A percentile compares a stretch with the other conserved stretches of the same genome.
These are phyloP conservation scores for Chrysanthemum lavandulifolium DNA, from an alignment of 129 eudicot species.

Conservation along the genomic window DNA sequence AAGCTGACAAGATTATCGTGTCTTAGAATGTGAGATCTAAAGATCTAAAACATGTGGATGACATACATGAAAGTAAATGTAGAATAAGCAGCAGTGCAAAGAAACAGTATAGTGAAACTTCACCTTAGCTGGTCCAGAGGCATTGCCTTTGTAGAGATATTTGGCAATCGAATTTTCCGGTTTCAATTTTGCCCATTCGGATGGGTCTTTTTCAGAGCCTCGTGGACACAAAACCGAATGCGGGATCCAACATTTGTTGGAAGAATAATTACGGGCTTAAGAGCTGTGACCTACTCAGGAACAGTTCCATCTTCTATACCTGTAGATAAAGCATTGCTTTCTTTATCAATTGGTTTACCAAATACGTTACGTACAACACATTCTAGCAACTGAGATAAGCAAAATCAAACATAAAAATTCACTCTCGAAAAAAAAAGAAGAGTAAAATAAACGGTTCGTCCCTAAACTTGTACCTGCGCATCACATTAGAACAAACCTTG, in stretches of 20 bases:
- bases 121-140: conserved; percentile 61
- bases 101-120: too few species aligned
- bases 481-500: too few species aligned
- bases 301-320: conserved; percentile 15
- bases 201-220: conserved; percentile 50
- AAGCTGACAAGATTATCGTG: too few species aligned
- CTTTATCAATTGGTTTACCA: conserved; percentile 23
- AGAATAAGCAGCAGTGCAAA: too few species aligned
- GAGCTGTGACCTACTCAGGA: conserved; percentile 60
- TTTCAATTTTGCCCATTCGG: conserved; percentile 56
- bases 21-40: too few species aligned
- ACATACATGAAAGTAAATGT: too few species aligned
- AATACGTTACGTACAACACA: conserved; percentile 33
- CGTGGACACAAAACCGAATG: conserved; percentile 41
- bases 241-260: conserved; percentile 61
- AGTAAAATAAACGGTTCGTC: too few species aligned
- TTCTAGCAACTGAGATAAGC: conserved; percentile 51
- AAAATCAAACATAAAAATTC: neutral
- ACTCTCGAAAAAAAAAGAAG: neutral
- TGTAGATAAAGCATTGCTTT: conserved; percentile 15
- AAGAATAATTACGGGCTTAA: conserved; percentile 55
- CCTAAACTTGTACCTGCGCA: too few species aligned
- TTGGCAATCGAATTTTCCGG: conserved; percentile 51
- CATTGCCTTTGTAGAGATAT: conserved; percentile 60
- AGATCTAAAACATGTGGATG: neutral